These are phyloP conservation scores for Onygenales sp. DNA, from an alignment of 2,329 filamentous ascomycete genomes.

Conservation along the genomic window DNA sequence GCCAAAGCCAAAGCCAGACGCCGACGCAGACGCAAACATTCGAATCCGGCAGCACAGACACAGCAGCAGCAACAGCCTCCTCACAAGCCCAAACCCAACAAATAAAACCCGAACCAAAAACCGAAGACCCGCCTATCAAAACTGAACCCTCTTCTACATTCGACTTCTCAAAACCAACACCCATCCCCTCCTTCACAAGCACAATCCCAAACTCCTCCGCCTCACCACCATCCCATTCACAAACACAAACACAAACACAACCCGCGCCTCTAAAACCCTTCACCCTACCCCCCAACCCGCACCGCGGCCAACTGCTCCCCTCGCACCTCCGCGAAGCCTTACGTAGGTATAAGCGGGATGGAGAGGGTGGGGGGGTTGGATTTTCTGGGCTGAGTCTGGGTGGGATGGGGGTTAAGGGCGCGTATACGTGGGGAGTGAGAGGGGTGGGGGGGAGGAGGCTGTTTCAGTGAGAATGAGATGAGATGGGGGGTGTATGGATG, in stretches of 20 bases:
- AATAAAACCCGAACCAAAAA: no score
- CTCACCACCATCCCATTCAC: neutral
- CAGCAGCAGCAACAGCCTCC: neutral
- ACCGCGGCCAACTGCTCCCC: constrained; percentile 38
- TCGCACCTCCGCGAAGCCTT: constrained; percentile 41
- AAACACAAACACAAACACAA: neutral
- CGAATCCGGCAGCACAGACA: neutral
- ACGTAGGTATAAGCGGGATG: constrained; percentile 39
- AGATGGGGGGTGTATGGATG: neutral
- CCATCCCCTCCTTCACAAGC: neutral
- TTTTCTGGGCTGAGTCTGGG: constrained; percentile 39
- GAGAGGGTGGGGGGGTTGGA: constrained; percentile 39
- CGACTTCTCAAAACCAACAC: no score
- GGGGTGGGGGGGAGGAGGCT: constrained; percentile 32
- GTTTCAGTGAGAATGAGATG: constrained; percentile 25
- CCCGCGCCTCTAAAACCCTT: constrained; percentile 11
- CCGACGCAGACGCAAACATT: neutral
- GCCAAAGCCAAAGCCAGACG: neutral
- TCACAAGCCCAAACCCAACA: neutral
- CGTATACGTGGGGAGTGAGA: constrained; percentile 34
- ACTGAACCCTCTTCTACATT: no score
- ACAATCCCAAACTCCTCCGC: neutral
- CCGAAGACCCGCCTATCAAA: no score
- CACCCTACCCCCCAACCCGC: constrained; percentile 34
- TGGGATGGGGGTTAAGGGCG: constrained; percentile 34